Percentiles rank a stretch among this genome's conserved stretches.
Evolutionary conservation across 192 early-diverging fungal genomes (phyloP).

Genomic region (Podila clonocystis): DNA sequence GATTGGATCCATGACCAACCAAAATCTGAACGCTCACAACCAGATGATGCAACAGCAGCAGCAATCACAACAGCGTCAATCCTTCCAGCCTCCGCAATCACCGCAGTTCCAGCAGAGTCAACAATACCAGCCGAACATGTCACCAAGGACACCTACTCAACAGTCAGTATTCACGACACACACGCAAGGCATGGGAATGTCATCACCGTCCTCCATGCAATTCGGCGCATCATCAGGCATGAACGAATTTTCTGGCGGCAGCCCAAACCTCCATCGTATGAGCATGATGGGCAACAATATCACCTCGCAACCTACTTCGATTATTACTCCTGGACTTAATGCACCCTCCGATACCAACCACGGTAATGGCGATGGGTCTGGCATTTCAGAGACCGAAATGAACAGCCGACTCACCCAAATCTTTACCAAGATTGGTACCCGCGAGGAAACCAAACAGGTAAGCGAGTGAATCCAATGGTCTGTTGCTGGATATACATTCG

Average conservation of each 20-base stretch:
- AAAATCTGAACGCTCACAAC: slow-evolving; percentile 21
- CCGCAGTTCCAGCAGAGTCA: slow-evolving; percentile 29
- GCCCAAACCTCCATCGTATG: slow-evolving; percentile 16
- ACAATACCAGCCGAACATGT: slow-evolving; percentile 2
- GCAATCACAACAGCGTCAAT: background rate
- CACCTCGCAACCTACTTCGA: slow-evolving; percentile 8
- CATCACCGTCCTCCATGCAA: background rate
- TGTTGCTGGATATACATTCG: slow-evolving; percentile 6
- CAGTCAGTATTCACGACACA: background rate
- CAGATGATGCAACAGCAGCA: slow-evolving; percentile 36
- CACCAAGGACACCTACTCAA: slow-evolving; percentile 18
- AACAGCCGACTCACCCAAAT: slow-evolving; percentile 72
- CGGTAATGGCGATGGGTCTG: slow-evolving; percentile 21
- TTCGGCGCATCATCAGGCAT: background rate
- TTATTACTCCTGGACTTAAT: slow-evolving; percentile 8
- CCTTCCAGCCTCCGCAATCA: slow-evolving; percentile 27
- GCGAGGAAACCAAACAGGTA: slow-evolving; percentile 75
- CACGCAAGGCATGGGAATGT: slow-evolving; percentile 7
- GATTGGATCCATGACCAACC: slow-evolving; percentile 29
- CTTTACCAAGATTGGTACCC: slow-evolving; percentile 75
- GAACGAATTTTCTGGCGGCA: slow-evolving; percentile 13
- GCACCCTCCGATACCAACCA: slow-evolving; percentile 9
- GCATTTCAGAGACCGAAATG: slow-evolving; percentile 66
- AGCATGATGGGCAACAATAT: slow-evolving; percentile 25
- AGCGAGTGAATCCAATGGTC: background rate